Evolutionary conservation across 1,139 yeast species (phyloP), one percentile per base, ranked within the genome.

Genomic region (Wickerhamomyces sp.): DNA sequence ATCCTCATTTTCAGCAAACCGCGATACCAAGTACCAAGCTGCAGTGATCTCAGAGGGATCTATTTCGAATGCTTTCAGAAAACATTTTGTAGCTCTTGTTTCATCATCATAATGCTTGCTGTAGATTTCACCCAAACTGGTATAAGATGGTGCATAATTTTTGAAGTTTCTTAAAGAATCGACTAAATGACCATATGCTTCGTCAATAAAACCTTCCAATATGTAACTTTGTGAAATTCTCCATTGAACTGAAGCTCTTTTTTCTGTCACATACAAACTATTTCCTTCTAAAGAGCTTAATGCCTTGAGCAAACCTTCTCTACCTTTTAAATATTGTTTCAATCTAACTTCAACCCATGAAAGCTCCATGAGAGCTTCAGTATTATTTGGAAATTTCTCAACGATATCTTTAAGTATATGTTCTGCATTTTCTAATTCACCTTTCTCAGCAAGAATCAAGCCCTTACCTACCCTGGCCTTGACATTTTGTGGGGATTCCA

Each of bases 11-110:
- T 67, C 65, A 2, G 96, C 72, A 49, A 88, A 81, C 14, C 79
- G 81, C 19, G 74, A 70, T 1, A 88, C 89, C 40, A 92, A 70
- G 44, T 76, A 76, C 50, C 74, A 72, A 0, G 96, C 96, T 0
- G 98, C 85, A 2, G 64, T 67, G 9, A 84, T 65, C 55, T 92
- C 95, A 14, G 82, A 76, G 0, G 81, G 74, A 59, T 89, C 95
- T 30, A 92, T 64, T 55, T 92, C 97, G 58, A 92, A 87, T 0
- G 97, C 96, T 54, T 81, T 85, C 58, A 83, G 81, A 58, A 82
- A 92, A 61, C 97, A 90, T 56, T 87, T 89, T 42, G 82, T 81
- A 0, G 97, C 95, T 41, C 95, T 72, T 1, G 65, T 65, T 16
- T 61, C 59, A 55, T 90, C 97, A 5, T 68, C 64, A 45, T 72